Conservation (phyloP, 208 protist species). For the Balamuthia mandrillaris region DNA sequence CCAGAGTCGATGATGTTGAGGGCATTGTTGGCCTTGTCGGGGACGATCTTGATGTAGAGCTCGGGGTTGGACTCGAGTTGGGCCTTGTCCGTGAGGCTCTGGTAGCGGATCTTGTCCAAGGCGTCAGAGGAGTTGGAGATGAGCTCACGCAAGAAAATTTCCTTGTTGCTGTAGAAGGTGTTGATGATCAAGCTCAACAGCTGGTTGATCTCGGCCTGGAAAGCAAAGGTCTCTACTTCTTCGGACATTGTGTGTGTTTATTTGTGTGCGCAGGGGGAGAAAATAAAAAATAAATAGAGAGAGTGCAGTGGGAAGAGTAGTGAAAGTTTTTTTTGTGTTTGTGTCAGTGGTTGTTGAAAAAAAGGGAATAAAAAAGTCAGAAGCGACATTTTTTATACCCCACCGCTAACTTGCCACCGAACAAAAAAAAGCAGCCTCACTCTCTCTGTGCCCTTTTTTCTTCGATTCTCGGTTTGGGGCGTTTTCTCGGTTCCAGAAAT, state of each 20-base stretch:
- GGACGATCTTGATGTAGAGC: constrained; percentile 91
- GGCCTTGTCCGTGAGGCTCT: constrained; percentile 87
- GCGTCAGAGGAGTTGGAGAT: constrained; percentile 98
- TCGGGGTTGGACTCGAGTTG: constrained; percentile 86
- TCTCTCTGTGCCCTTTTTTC: too few species aligned
- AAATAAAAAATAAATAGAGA: background rate
- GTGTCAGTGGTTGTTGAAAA: too few species aligned
- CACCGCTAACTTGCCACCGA: too few species aligned
- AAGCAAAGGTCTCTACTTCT: constrained; percentile 43
- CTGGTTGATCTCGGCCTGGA: constrained; percentile 95
- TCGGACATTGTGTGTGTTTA: constrained; percentile 13
- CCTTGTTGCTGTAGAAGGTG: constrained; percentile 99
- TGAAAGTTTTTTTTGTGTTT: too few species aligned
- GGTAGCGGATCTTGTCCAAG: constrained; percentile 96
- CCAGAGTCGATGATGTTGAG: constrained; percentile 94
- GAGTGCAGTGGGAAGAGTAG: background rate
- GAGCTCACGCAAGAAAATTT: constrained; percentile 98
- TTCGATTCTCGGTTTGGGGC: too few species aligned
- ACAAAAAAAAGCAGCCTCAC: too few species aligned
- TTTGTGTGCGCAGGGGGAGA: background rate
- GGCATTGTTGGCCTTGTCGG: constrained; percentile 91
- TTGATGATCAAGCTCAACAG: constrained; percentile 98
- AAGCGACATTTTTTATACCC: too few species aligned
- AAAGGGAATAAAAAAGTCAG: too few species aligned
- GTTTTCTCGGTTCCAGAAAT: too few species aligned